These are phyloP conservation scores for Lasiodiplodia theobromae DNA, from an alignment of 2,329 filamentous ascomycete genomes.

Conservation along the genomic window DNA sequence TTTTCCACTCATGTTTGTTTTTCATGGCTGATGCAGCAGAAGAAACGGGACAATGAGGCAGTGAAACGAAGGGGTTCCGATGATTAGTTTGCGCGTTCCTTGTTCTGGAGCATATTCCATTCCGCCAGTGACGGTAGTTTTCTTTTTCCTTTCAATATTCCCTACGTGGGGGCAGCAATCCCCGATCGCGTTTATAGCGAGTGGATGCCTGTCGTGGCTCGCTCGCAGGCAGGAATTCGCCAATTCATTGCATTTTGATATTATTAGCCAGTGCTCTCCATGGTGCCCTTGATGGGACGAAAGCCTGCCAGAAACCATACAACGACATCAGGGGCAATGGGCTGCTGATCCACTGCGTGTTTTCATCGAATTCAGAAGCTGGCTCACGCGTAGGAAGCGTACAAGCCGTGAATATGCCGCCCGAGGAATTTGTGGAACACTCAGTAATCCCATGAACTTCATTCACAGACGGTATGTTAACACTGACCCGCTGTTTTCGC, in stretches of 20 bases:
- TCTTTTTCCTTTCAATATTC: neutral
- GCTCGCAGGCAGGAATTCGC: neutral
- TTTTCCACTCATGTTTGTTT: slow-evolving; percentile 2
- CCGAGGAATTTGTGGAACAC: neutral
- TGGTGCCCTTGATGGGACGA: neutral
- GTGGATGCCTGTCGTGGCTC: neutral
- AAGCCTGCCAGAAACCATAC: neutral
- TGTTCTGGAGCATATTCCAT: slow-evolving; percentile 5
- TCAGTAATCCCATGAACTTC: neutral
- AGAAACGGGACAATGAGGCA: slow-evolving; percentile 10
- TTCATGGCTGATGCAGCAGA: slow-evolving; percentile 6
- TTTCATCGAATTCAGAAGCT: neutral
- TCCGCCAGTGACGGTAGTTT: neutral
- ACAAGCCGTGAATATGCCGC: neutral
- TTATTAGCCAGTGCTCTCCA: neutral
- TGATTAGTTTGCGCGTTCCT: neutral
- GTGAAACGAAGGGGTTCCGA: neutral
- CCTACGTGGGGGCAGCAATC: neutral
- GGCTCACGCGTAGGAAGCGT: neutral
- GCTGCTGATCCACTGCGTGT: neutral
- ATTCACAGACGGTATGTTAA: neutral
- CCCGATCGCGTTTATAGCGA: neutral
- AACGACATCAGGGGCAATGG: neutral
- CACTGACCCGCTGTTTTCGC: neutral
- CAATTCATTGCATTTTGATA: neutral